phyloP scores from a whole-genome alignment of 2,329 filamentous ascomycete genomes.

The Trichoderma atroviride region DNA sequence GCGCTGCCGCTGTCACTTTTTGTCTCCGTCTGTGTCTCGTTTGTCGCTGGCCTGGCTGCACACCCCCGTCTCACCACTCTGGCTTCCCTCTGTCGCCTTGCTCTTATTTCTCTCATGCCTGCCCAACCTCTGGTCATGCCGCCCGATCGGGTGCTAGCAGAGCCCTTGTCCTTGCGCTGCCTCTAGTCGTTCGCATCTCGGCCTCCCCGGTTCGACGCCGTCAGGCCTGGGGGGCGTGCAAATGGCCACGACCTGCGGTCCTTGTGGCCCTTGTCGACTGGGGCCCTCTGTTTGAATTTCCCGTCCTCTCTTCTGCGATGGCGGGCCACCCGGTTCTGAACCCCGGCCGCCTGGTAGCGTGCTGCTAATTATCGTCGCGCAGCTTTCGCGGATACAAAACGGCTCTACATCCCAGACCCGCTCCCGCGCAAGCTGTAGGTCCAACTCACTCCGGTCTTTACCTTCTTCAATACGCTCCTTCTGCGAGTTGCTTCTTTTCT shows the following conservation, averaged over 20 bases:
- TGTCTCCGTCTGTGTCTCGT: conserved; percentile 17
- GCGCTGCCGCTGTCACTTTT: conserved; percentile 1
- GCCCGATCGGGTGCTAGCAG: conserved; percentile 24
- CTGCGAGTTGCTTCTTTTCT: conserved; percentile 21
- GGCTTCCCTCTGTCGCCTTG: neutral
- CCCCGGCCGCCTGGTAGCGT: conserved; percentile 25
- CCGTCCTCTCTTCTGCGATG: conserved; percentile 23
- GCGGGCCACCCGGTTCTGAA: conserved; percentile 24
- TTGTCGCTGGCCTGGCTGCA: conserved; percentile 11
- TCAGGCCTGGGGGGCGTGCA: conserved; percentile 23
- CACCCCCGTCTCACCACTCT: conserved; percentile 10
- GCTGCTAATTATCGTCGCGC: conserved; percentile 25
- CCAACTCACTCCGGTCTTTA: conserved; percentile 25
- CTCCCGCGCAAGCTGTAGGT: conserved; percentile 27
- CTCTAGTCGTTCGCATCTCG: conserved; percentile 26
- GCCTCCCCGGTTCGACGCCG: conserved; percentile 27
- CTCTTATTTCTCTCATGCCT: conserved; percentile 6
- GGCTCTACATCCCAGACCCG: conserved; percentile 24
- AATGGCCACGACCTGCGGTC: conserved; percentile 11
- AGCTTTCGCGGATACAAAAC: conserved; percentile 27
- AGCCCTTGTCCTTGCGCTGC: conserved; percentile 24
- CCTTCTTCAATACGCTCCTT: conserved; percentile 22
- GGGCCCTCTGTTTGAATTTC: conserved; percentile 25
- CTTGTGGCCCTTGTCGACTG: conserved; percentile 26
- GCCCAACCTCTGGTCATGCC: conserved; percentile 18